Evolutionary conservation across 2,329 filamentous ascomycete genomes (phyloP), one percentile per base, ranked within the genome.

Genomic region (Trichocomaceae sp.): DNA sequence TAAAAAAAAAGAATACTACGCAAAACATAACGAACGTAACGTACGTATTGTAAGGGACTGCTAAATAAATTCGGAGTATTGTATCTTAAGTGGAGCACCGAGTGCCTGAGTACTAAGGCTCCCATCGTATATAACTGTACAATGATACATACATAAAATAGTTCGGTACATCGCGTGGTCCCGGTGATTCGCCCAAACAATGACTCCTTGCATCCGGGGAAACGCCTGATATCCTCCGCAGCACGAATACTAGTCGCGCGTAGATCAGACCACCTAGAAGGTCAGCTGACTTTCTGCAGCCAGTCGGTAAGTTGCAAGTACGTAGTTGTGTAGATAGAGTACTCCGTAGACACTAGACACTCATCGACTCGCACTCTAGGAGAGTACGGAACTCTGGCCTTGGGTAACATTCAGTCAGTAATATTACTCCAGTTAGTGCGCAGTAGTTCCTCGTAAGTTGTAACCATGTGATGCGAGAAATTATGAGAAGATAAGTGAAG

Each of bases 141-240:
- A 10, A 5, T 15, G 8, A n/a, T n/a, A n/a, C n/a, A n/a, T n/a
- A n/a, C n/a, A n/a, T n/a, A n/a, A 37, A 37, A 39, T 20, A 3
- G 7, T 37, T 3, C n/a, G 35, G 35, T 37, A 37, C 35, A 41
- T 53, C 50, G 50, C 50, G 50, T 53, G 50, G 50, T 39, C 39
- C 33, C 41, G 50, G 48, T 52, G 33, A 35, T 52, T 52, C 19
- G 44, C 20, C 12, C 42, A n/a, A 42, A 37, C 41, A 5, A 5
- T 17, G 26, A 37, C 41, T 46, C 51, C 51, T 53, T 53, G 51
- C 51, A n/a, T 53, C 31, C 44, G 31, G 51, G 51, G 44, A 47
- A 53, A 20, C 39, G 39, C n/a, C 22, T 42, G 39, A 20, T 53
- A 31, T 47, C 45, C 33, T 52, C 39, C 39, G 39, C 17, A 12